Evolutionary conservation across 306 rosid genomes (phyloP), one percentile per base, ranked within the genome.

Genomic region (Cercis canadensis): DNA sequence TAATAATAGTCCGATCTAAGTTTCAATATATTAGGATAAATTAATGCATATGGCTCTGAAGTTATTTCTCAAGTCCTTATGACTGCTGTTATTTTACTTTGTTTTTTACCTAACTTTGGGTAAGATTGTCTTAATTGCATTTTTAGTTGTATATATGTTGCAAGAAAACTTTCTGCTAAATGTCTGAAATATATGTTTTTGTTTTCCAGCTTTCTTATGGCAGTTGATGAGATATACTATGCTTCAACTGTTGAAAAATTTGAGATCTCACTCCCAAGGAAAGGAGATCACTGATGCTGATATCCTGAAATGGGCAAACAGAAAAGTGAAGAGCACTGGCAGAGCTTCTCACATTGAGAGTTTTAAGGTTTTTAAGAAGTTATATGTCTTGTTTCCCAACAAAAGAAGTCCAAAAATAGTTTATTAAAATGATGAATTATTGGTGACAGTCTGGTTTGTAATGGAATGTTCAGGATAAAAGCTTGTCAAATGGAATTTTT

Each of bases 161-260:
- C 47, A 69, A 24, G 46, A 29, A 19, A 24, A 62, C 33, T 50
- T 57, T 11, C 19, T 36, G 15, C 33, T 41, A 47, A 19, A 49
- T 29, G 59, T 67, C 78, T 73, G 45, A 70, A 44, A 15, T 70
- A 10, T 70, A 21, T 52, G 3, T 75, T 60, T 39, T 43, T 33
- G 78, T 70, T 83, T 83, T 72, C 6, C 92, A 91, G 99, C 99
- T 69, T 89, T 91, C 61, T 52, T 95, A 62, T 95, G 97, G 99
- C 99, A 95, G 79, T 83, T 91, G 86, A 91, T 91, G 97, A 86
- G 96, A 62, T 87, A 78, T 83, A 87, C 86, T 64, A 87, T 95
- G 80, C 99, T 95, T 75, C 96, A 91, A 83, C 87, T 91, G 61
- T 74, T 95, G 73, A 91, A 76, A 77, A 91, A 85, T 72, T 84